Evolutionary conservation across 2,329 filamentous ascomycete species (phyloP).

Genomic region (Zasmidium citrigriseum): DNA sequence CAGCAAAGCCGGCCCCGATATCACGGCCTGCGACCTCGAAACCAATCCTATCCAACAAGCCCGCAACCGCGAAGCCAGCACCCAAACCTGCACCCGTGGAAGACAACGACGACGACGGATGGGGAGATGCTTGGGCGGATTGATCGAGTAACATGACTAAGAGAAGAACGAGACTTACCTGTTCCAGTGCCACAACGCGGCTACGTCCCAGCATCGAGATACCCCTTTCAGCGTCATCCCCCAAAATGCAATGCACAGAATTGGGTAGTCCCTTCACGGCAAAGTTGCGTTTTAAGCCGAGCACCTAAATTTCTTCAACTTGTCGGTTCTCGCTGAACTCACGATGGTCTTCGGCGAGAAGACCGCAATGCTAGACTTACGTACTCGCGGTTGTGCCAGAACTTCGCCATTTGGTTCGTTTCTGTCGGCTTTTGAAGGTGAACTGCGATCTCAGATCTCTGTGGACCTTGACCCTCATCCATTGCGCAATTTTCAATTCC

Average conservation of each 20-base stretch:
- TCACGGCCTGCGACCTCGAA: constrained; percentile 23
- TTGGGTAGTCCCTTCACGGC: too few relatives aligned
- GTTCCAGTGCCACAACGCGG: too few relatives aligned
- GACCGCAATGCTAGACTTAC: neutral
- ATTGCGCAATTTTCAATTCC: neutral
- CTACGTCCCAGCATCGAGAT: neutral
- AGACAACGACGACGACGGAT: constrained; percentile 44
- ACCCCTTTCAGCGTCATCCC: neutral
- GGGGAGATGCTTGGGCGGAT: constrained; percentile 38
- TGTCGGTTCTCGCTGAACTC: too few relatives aligned
- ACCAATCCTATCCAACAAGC: constrained; percentile 22
- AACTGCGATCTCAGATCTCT: neutral
- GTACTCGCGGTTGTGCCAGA: neutral
- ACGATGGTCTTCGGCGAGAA: too few relatives aligned
- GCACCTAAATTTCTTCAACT: too few relatives aligned
- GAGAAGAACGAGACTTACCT: too few relatives aligned
- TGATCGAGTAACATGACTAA: too few relatives aligned
- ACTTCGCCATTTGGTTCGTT: neutral
- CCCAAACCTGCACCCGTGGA: constrained; percentile 30
- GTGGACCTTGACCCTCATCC: too few relatives aligned
- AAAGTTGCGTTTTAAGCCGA: too few relatives aligned
- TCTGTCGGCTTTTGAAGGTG: neutral
- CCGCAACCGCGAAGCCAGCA: constrained; percentile 7
- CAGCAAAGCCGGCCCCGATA: constrained; percentile 30
- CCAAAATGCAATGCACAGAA: too few relatives aligned